Evolutionary conservation across 2,329 filamentous ascomycete species (phyloP), one percentile per base, ranked within the genome.

Genomic region (Cladosporium sp.): DNA sequence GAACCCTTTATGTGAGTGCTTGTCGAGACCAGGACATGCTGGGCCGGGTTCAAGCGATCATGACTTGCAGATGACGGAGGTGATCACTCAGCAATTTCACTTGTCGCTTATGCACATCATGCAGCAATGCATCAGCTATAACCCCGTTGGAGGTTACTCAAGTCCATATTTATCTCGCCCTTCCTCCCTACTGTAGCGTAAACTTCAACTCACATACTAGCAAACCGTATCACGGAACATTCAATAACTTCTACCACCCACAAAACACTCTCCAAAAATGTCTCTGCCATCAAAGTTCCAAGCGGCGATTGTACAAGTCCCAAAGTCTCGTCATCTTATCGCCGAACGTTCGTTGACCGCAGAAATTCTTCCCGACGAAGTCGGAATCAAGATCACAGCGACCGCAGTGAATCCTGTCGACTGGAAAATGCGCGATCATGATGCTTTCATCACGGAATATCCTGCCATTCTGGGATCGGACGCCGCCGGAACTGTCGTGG

Each of bases 361-460:
- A 35, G 34, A 4, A 9, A 35, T 35, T 15, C 34, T 9, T 4
- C n/a, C 60, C 3, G 61, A 70, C 58, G 67, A 74, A 49, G 61
- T 75, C 20, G 59, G 73, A 8, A 66, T 75, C 52, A 64, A 67
- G 36, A 70, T 69, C 39, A 56, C 59, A 20, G 73, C 71, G n/a
- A 61, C 71, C 7, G 74, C 72, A 3, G 67, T 76, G 48, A 74
- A 76, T 52, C 71, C 72, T 2, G 60, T 69, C 5, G 76, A 79
- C 58, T 69, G 62, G 44, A 64, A 64, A 12, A 66, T 74, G 20
- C 70, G 74, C 61, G 57, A 40, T 36, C 17, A 57, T 39, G 65
- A 63, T 42, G 10, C 64, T 60, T 17, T 67, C 48, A 47, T 49
- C 50, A 17, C 56, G 2, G 55, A 59, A 10, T 68, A 62, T 34